Conservation (phyloP, 2,329 filamentous ascomycete genomes). For the Aspergillus sergii region DNA sequence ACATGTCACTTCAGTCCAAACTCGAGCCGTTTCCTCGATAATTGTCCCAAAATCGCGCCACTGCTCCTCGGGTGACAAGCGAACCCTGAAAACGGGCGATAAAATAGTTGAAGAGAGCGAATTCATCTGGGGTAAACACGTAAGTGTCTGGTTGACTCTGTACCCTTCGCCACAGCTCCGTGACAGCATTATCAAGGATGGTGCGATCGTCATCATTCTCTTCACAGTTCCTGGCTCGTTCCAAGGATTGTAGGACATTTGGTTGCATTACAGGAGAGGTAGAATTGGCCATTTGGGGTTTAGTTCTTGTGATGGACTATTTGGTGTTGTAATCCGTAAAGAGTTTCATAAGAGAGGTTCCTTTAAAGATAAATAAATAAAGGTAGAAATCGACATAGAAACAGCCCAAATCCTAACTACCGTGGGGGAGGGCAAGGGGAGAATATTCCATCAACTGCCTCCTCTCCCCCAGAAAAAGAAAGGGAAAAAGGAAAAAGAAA, state of each 20-base stretch:
- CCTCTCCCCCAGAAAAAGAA: background rate
- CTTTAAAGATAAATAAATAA: background rate
- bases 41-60: slow-evolving; percentile 60
- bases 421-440: background rate
- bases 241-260: slow-evolving; percentile 68
- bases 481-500: slow-evolving; percentile 12
- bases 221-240: slow-evolving; percentile 73
- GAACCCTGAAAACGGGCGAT: slow-evolving; percentile 65
- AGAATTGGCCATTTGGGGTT: slow-evolving; percentile 38
- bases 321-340: background rate
- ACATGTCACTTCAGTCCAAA: slow-evolving; percentile 27
- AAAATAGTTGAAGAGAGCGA: slow-evolving; percentile 85
- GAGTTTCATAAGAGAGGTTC: background rate
- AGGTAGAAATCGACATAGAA: background rate
- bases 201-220: slow-evolving; percentile 66
- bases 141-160: slow-evolving; percentile 67
- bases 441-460: background rate
- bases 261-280: slow-evolving; percentile 35
- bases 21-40: slow-evolving; percentile 30
- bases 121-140: slow-evolving; percentile 75
- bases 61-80: slow-evolving; percentile 53
- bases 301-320: slow-evolving; percentile 6
- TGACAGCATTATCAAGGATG: slow-evolving; percentile 67
- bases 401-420: background rate
- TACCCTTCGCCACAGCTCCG: slow-evolving; percentile 69